A percentile compares a stretch with the other conserved stretches of the same genome.
phyloP scores from a whole-genome alignment of 805 yeast genomes.

The fission yeast (Schizosaccharomyces pombe) region DNA sequence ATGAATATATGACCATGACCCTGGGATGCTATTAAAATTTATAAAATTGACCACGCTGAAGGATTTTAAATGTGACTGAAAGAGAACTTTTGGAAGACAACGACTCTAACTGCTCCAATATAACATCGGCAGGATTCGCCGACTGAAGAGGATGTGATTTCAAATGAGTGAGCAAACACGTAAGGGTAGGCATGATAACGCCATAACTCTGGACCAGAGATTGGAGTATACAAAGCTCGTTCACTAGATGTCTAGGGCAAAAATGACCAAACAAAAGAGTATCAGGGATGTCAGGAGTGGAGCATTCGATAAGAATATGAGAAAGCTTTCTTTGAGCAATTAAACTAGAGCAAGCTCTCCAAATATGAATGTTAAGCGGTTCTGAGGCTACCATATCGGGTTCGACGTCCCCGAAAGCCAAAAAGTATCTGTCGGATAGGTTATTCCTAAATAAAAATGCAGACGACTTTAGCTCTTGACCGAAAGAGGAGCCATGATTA shows the following conservation, averaged over 20 bases:
- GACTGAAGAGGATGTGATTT: neutral
- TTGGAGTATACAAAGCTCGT: conserved; percentile 23
- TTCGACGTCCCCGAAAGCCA: conserved; percentile 72
- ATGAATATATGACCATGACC: neutral
- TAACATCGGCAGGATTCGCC: neutral
- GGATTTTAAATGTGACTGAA: neutral
- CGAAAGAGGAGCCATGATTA: conserved; percentile 17
- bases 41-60: neutral
- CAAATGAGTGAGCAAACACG: neutral
- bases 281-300: conserved; percentile 24
- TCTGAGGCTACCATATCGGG: conserved; percentile 29
- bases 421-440: conserved; percentile 18
- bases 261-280: conserved; percentile 55
- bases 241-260: conserved; percentile 38
- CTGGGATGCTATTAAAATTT: neutral
- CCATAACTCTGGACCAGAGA: neutral
- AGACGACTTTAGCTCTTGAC: conserved; percentile 21
- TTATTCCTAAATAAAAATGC: conserved; percentile 32
- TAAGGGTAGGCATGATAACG: neutral
- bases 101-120: neutral
- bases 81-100: neutral
- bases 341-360: conserved; percentile 21
- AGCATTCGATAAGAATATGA: conserved; percentile 52
- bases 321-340: conserved; percentile 26
- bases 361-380: conserved; percentile 22